Evolutionary conservation across 164 flowering plant genomes (phyloP), one percentile per base, ranked within the genome.

Genomic region (Piper longum): DNA sequence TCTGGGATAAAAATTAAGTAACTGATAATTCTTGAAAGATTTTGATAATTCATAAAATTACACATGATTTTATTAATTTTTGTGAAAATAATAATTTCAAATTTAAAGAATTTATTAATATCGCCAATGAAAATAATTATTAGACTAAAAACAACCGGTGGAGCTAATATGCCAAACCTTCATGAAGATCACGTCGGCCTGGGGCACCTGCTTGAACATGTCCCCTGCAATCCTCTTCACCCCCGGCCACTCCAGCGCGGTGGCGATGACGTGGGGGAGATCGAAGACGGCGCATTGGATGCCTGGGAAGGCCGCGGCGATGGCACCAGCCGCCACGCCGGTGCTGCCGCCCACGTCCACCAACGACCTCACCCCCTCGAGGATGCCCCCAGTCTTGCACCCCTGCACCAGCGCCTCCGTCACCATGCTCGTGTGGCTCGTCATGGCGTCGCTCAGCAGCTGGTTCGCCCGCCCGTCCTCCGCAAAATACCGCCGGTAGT

Each of bases 211-310:
- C 3, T 61, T 43, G n/a, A 82, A 82, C 83, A 82, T 78, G 70
- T 82, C 80, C 16, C 86, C 86, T 5, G 71, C 76, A 12, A 82
- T 72, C 52, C 77, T 75, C 0, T 60, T 52, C 36, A 66, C 68
- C 16, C 16, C 62, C 7, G 56, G 62, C 16, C 51, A 51, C 56
- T 66, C 57, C 19, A 62, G 68, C 45, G 62, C 51, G 16, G 66
- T 57, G 11, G 66, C 65, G 7, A 62, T 57, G 7, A 68, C 70
- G 12, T 68, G 70, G 36, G 70, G 66, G 4, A 68, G 66, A 16
- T 68, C 70, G 40, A 68, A 62, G 4, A 54, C 60, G 40, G 60
- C 54, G 39, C 70, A 45, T 39, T 54, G 54, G 1, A 67, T 54
- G 14, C 43, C 40, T 8, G 70, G 70, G 39, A 39, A 56, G 18